Evolutionary conservation across 108 stramenopile genomes (phyloP), one percentile per base, ranked within the genome.

Genomic region (Seminavis robusta): DNA sequence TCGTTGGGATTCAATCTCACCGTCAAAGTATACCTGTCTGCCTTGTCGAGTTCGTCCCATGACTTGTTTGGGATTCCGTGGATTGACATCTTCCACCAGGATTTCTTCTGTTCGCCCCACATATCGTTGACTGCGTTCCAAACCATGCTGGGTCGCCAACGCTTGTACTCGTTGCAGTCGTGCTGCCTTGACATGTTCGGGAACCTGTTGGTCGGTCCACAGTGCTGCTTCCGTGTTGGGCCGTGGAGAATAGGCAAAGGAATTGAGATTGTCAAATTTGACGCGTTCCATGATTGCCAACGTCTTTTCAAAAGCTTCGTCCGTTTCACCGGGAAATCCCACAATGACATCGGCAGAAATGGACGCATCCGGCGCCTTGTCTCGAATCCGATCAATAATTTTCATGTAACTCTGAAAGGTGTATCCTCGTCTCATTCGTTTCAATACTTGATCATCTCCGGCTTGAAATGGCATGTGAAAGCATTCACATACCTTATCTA

Each of bases 401-500:
- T 71, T 72, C 90, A 95, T 81, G 67, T 94, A 96, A 34, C 81
- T 75, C n/a, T 88, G 87, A 33, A 68, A 77, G 13, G 88, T 95
- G 52, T 96, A 96, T 11, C 95, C 95, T 6, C 95, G 76, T 6
- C 94, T 55, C 95, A 96, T 96, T 28, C 64, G 52, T 45, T 69
- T 70, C 47, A 95, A 56, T 0, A 94, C 82, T 27, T 71, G 48
- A 71, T 96, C 76, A 47, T 92, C 89, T 16, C 95, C 95, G 26
- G 84, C 75, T 70, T 96, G 95, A 45, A 92, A 88, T 7, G 95
- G 95, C 61, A 96, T 67, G 63, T 94, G 90, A 52, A 94, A 94
- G 58, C 88, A 88, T 64, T 92, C 90, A 40, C 85, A 86, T 20
- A 92, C 73, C 53, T 82, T 85, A 33, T 84, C 80, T 13, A 90